Base-by-base conservation (phyloP, 1,139 yeast species). In the Sugiyamaella grinbergsii region DNA sequence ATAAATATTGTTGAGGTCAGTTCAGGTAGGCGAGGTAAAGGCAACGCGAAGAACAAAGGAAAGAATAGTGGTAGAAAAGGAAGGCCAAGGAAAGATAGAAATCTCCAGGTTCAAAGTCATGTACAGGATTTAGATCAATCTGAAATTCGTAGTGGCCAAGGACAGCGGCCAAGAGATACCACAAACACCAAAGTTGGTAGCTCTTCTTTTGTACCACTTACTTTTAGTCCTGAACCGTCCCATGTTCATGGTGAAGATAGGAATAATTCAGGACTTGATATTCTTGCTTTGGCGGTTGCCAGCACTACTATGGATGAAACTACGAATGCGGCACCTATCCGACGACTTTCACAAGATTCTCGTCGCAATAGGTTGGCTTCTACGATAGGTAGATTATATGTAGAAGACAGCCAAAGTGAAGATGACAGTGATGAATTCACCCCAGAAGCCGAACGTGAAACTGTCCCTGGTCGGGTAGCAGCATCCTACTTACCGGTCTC, bases 241-340 rank as follows among this genome's bases (percentile, higher is more conserved):
- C 18, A 15, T n/a, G 16, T 19, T 15, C 16, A 11, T 16, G 8
- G 11, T 26, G 33, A 29, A 2, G 28, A 24, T 18, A 31, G 33
- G n/a, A 24, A 32, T 11, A 33, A 43, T 7, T 34, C 41, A 4
- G 47, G 47, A n/a, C 18, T 43, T 6, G 47, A 43, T 24, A 43
- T 43, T 3, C 31, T 43, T 16, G 36, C 41, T 4, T n/a, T 43
- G 26, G 47, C 40, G 7, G 39, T 43, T 3, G 34, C 47, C 3
- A 34, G 36, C 15, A 18, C 34, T 19, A 15, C 40, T 13, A n/a
- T 16, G 22, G 28, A 33, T 16, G 22, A n/a, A n/a, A 15, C 23
- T 2, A n/a, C 22, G 22, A 33, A 16, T 6, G 34, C 16, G 24
- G 16, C n/a, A 28, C 5, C 24, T 4, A 10, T 8, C 19, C 15